Evolutionary conservation across 768 basidiomycete species (phyloP).

Genomic region (Kwoniella botswanensis): DNA sequence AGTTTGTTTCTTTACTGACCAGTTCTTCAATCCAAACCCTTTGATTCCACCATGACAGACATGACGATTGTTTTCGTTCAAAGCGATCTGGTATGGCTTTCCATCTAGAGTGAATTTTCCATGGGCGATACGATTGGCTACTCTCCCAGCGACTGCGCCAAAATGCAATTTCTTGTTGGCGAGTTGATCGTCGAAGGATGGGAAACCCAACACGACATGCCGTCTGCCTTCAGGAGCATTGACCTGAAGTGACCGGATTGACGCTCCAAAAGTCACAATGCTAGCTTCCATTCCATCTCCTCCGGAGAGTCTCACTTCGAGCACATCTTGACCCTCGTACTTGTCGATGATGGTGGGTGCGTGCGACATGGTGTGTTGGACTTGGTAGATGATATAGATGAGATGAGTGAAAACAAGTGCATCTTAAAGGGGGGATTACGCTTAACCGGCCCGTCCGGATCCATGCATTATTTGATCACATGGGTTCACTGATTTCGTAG

Average conservation of each 20-base stretch:
- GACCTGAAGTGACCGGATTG: constrained; percentile 13
- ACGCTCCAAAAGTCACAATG: constrained; percentile 14
- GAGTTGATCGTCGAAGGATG: constrained; percentile 14
- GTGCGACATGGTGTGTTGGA: constrained; percentile 1
- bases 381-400: not conserved
- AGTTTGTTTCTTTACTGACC: constrained; percentile 20
- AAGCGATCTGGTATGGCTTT: constrained; percentile 14
- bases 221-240: constrained; percentile 8
- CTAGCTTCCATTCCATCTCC: constrained; percentile 7
- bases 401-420: not conserved
- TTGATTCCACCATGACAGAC: constrained; percentile 26
- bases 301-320: not conserved
- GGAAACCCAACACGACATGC: constrained; percentile 17
- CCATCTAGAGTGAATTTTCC: constrained; percentile 23
- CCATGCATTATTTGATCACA: too few relatives aligned
- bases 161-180: constrained; percentile 14
- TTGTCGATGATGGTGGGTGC: not conserved
- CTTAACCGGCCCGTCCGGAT: not conserved
- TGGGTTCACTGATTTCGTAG: too few relatives aligned
- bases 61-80: constrained; percentile 24
- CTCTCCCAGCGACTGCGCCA: constrained; percentile 17
- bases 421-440: not conserved
- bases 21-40: constrained; percentile 20
- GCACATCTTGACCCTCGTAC: constrained; percentile 7
- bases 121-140: constrained; percentile 27